A percentile compares a stretch with the other conserved stretches of the same genome.
phyloP scores from a whole-genome alignment of 257 asterid species.

The Lycium barbarum region DNA sequence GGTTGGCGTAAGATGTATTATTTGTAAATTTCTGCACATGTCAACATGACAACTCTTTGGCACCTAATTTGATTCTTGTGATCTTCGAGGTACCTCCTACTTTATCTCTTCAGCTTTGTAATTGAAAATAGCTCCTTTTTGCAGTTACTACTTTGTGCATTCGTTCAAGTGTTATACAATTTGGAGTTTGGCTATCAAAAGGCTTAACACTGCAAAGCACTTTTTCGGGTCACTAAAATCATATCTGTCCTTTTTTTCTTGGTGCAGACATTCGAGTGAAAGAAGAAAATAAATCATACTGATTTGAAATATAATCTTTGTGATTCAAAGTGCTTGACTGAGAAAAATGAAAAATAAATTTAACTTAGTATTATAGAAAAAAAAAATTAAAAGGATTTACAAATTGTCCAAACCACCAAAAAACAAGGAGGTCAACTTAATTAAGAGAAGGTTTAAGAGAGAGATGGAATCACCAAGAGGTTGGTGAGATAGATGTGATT shows the following conservation, averaged over 20 bases:
- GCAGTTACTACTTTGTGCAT: not conserved
- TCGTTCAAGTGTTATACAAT: not conserved
- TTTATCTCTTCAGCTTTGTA: not conserved
- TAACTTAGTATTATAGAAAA: no score
- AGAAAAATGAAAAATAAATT: no score
- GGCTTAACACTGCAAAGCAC: not conserved
- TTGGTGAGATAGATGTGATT: no score
- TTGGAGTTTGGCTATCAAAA: not conserved
- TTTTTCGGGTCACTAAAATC: not conserved
- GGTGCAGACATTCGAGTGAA: no score
- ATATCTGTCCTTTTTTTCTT: no score
- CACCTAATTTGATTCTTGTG: slow-evolving; percentile 21
- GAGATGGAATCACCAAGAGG: not conserved
- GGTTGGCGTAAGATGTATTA: not conserved
- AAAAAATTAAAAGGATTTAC: no score
- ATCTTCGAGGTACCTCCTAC: not conserved
- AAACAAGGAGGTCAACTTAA: not conserved
- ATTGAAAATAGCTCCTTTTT: not conserved
- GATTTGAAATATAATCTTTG: no score
- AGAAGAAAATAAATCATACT: no score
- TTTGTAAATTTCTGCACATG: not conserved
- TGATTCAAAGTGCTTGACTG: no score
- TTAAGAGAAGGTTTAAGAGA: not conserved
- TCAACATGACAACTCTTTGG: slow-evolving; percentile 19
- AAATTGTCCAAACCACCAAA: not conserved